A percentile compares a stretch with the other conserved stretches of the same genome.
These are phyloP conservation scores for Cymbopogon flexuosus DNA, from an alignment of 202 grass and related monocot genomes.

Conservation along the genomic window DNA sequence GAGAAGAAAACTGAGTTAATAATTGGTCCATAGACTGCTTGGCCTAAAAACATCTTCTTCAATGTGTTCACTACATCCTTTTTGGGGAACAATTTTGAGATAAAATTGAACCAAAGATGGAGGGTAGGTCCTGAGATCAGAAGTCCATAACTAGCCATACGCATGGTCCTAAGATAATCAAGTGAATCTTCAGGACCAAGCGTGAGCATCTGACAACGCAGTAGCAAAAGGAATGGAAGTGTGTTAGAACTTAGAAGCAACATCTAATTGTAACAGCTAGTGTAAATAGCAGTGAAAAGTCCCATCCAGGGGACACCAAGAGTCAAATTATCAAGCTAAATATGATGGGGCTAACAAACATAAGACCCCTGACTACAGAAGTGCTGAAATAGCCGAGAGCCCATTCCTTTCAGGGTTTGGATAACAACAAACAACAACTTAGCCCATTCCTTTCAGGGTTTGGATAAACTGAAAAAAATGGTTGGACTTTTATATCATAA, in stretches of 20 bases:
- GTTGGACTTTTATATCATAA: neutral
- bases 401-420: too few relatives aligned
- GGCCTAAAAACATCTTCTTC: slow-evolving; percentile 93
- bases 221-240: slow-evolving; percentile 17
- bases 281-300: neutral
- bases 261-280: neutral
- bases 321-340: neutral
- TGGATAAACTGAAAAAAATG: neutral
- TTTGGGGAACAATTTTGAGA: slow-evolving; percentile 82
- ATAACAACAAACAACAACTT: too few relatives aligned
- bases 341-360: neutral
- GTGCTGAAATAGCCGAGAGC: neutral
- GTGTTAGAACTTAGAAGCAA: slow-evolving; percentile 38
- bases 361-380: neutral
- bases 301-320: neutral
- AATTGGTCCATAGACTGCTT: slow-evolving; percentile 92
- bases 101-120: slow-evolving; percentile 94
- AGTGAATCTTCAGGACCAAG: slow-evolving; percentile 42
- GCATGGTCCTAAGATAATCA: slow-evolving; percentile 65
- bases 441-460: neutral
- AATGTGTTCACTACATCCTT: slow-evolving; percentile 72
- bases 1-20: slow-evolving; percentile 89
- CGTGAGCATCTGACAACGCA: slow-evolving; percentile 68
- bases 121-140: slow-evolving; percentile 83
- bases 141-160: slow-evolving; percentile 86